Base-by-base conservation (phyloP, 768 basidiomycete genomes). In the Kwoniella newhampshirensis region DNA sequence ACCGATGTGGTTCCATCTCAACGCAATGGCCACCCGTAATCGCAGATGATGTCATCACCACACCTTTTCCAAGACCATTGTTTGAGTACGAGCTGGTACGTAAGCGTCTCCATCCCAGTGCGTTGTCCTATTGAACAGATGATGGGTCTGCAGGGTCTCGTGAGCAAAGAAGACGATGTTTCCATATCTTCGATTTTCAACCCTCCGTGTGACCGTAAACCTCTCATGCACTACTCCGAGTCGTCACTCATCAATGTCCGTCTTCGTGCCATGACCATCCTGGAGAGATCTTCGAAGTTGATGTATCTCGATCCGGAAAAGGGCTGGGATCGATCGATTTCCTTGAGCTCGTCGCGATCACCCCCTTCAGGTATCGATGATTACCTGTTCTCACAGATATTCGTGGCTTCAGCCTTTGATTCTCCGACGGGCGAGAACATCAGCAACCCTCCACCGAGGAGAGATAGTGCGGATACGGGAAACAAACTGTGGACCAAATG, bases 71-170 rank as follows among this genome's bases (percentile, higher is more conserved):
- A 6, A 52, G 57, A 20, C 71, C 71, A 13, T 30, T 73, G 44
- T 46, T 64, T 45, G 71, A 73, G 42, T 73, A 67, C 43, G 71
- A 73, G 46, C 51, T 73, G 30, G 69, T 68, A 27, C 54, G 69
- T 67, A 13, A 43, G 2, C 50, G 20, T 40, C 37, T 2, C 4
- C 26, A 13, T 54, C 12, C 15, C 18, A 46, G 18, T 15, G 20
- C 45, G 28, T 15, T 0, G 32, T 13, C 26, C 15, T 21, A 11
- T 11, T 23, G 15, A 7, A 20, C 1, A 20, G 27, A 26, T 62
- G 20, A 57, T 17, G 8, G 4, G 9, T 2, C 26, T 1, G 7
- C 45, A 68, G 66, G 67, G 67, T 26, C 45, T 69, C 3, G 64
- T 69, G 4, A 59, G 51, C 1, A 36, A 44, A 17, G 49, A 40